Conservation (phyloP, 208 protist species). For the Naegleria gruberi region DNA sequence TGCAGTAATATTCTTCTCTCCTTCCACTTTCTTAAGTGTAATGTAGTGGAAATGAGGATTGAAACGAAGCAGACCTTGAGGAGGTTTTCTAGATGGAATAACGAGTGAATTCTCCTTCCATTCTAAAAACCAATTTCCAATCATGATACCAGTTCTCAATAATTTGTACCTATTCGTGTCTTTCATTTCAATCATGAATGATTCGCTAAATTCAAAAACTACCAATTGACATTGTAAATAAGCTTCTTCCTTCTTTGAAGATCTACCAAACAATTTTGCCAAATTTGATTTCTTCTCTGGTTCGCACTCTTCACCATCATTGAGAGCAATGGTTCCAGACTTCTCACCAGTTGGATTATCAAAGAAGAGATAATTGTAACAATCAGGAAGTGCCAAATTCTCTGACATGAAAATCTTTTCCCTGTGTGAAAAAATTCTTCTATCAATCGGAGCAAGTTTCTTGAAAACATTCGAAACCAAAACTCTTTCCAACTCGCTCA, state of each 20-base stretch:
- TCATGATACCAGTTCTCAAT: not conserved
- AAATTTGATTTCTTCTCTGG: not conserved
- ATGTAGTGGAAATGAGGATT: not conserved
- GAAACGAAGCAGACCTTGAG: not conserved
- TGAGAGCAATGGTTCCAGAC: not conserved
- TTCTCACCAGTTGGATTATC: not conserved
- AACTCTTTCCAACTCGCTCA: not conserved
- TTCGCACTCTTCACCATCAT: not conserved
- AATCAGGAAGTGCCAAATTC: not conserved
- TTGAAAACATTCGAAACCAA: not conserved
- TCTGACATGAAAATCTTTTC: not conserved
- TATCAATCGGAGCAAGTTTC: not conserved
- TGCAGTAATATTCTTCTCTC: not conserved
- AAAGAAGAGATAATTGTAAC: not conserved
- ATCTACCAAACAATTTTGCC: not conserved
- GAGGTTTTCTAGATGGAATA: not conserved
- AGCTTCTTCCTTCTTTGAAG: not conserved
- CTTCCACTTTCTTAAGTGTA: not conserved
- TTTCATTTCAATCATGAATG: not conserved
- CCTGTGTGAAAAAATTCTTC: not conserved
- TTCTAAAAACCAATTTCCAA: slow-evolving; percentile 1
- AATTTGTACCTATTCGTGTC: not conserved
- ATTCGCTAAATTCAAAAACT: not conserved
- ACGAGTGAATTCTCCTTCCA: not conserved
- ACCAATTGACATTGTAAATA: not conserved